Base-by-base conservation (phyloP, 345 rosid species). In the Linum tenue region DNA sequence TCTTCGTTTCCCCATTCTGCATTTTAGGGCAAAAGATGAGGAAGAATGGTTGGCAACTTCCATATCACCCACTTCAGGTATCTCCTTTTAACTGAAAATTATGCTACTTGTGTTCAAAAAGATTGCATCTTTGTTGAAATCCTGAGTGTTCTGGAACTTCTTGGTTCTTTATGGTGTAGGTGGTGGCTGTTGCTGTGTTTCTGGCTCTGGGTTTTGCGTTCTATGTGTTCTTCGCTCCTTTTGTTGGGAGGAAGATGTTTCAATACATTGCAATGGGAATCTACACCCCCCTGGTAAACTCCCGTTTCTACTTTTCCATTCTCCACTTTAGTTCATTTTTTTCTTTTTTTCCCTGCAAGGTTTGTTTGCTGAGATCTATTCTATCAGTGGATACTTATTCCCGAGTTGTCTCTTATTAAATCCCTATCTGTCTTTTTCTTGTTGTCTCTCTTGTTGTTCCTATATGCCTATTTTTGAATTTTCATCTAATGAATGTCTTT, bases 41-140 rank as follows among this genome's bases (percentile, higher is more conserved):
- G 85, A 94, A 88, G 78, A 84, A 94, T 76, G 99, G 99, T 79
- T 94, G 99, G 97, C 89, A 94, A 69, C 92, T 94, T 69, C 99
- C 99, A 53, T 87, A 90, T 55, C 99, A 94, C 65, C 97, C 99
- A n/a, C 97, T 94, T 59, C 99, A 94, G 96, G 99, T 85, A 39
- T 22, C 59, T 61, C 5, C 56, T 62, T 22, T 8, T 36, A 22
- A 15, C 53, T 48, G 53, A 48, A 16, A 2, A 67, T 64, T 55
- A 2, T 5, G 15, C 51, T 11, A 16, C 38, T 35, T 39, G 39
- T 1, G 16, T n/a, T 5, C 15, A n/a, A 15, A 15, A 4, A 2
- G 17, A 56, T 12, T 4, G 5, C 4, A 1, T 66, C 69, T 63
- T 55, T 61, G 3, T 17, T 37, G 36, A 12, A 63, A 36, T 9